Base-by-base conservation (phyloP, 2,329 filamentous ascomycete genomes). In the Periglandula ipomoeae region DNA sequence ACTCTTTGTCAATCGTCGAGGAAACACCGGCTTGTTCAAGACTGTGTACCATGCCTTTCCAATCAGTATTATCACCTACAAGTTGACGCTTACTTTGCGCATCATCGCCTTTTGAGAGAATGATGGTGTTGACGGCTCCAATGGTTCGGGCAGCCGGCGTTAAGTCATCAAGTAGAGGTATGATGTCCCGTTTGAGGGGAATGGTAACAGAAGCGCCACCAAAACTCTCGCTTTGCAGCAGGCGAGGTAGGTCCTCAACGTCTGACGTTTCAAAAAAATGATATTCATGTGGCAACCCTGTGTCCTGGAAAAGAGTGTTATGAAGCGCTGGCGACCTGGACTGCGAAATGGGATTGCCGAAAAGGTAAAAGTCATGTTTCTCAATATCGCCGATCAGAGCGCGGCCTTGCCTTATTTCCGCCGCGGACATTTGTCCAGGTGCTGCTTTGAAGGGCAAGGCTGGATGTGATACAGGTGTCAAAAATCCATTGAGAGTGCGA, bases 151-250 rank as follows among this genome's bases (percentile, higher is more conserved):
- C 91, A 47, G 93, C 84, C 26, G 84, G 78, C 0, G 89, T 84
- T 50, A 96, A 74, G 47, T 84, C 81, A 61, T 97, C 89, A 13
- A 98, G 72, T 5, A 91, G 68, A 0, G 79, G 74, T 70, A 94
- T 89, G 50, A 97, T 82, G 57, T 95, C 88, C 26, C 93, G 73
- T 70, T 98, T 98, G 48, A 98, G 74, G 1, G 93, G 93, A 45
- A 98, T 97, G 0, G 93, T 98, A 41, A 98, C 89, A 3, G 89
- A 96, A 3, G 88, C 91, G 50, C 93, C 93, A 7, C 93, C 93
- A 61, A 98, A 98, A 56, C 85, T 75, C 1, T 83, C 71, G 1
- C 81, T 70, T 7, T 78, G 79, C 51, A 98, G 83, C 44, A 88
- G 68, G 2, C 78, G 70, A 55, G 73, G 70, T 3, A 95, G 71